These are phyloP conservation scores for Arabidopsis suecica DNA, from an alignment of 345 rosid genomes.

Conservation along the genomic window DNA sequence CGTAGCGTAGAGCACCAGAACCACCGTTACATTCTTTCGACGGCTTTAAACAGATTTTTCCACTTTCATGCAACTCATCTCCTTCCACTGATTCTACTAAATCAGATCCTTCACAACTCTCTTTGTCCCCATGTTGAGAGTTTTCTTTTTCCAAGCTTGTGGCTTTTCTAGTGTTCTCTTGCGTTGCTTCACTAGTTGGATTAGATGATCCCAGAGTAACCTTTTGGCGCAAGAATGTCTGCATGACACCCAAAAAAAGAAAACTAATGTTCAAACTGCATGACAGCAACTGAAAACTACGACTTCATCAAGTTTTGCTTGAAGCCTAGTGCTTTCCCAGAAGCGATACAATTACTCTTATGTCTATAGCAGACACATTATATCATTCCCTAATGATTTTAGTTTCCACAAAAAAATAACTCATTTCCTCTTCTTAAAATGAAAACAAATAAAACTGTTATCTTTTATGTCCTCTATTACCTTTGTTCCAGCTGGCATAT, in stretches of 20 bases:
- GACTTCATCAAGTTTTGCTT: slow-evolving; percentile 6
- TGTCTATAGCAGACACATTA: slow-evolving; percentile 20
- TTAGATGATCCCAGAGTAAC: slow-evolving; percentile 69
- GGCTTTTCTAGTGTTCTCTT: slow-evolving; percentile 43
- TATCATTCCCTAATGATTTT: slow-evolving; percentile 1
- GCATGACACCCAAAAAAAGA: slow-evolving; percentile 7
- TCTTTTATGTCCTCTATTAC: slow-evolving; percentile 31
- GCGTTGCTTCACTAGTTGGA: slow-evolving; percentile 51
- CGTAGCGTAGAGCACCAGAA: slow-evolving; percentile 83
- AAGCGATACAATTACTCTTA: slow-evolving; percentile 9
- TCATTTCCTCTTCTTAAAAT: neutral
- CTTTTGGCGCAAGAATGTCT: slow-evolving; percentile 97
- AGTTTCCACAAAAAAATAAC: neutral
- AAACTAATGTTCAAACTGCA: slow-evolving; percentile 1
- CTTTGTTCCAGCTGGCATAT: slow-evolving; percentile 85
- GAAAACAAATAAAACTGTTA: neutral
- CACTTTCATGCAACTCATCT: slow-evolving; percentile 37
- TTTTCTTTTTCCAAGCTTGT: slow-evolving; percentile 33
- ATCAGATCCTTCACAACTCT: slow-evolving; percentile 46
- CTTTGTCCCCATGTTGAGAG: slow-evolving; percentile 31
- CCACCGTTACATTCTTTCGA: slow-evolving; percentile 53
- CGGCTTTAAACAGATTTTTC: slow-evolving; percentile 53
- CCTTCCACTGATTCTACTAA: slow-evolving; percentile 38
- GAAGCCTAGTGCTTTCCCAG: slow-evolving; percentile 15
- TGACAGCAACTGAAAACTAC: neutral